phyloP scores from a whole-genome alignment of 306 rosid species.

The Prunus fruticosa region DNA sequence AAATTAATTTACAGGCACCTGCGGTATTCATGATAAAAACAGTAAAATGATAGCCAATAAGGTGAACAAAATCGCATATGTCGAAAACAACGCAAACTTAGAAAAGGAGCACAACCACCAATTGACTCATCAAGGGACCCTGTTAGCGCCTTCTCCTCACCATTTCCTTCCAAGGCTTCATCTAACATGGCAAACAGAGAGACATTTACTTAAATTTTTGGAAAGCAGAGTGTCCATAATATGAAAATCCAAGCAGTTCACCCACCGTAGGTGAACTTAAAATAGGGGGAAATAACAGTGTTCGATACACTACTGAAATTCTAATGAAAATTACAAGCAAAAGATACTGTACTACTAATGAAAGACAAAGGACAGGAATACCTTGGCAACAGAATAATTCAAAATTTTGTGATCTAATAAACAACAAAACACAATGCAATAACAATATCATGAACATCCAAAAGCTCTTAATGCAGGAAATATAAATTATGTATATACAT shows the following conservation, averaged over 20 bases:
- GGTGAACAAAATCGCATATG: neutral
- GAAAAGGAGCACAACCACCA: conserved; percentile 35
- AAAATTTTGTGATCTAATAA: too few relatives aligned
- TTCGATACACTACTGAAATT: neutral
- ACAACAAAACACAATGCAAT: neutral
- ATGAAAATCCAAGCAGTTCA: neutral
- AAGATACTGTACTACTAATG: neutral
- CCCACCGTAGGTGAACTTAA: neutral
- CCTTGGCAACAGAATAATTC: neutral
- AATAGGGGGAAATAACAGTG: too few relatives aligned
- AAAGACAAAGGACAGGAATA: neutral
- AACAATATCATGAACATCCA: neutral
- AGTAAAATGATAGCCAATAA: neutral
- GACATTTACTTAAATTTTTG: neutral
- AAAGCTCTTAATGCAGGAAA: too few relatives aligned
- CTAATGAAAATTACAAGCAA: neutral
- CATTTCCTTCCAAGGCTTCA: conserved; percentile 51
- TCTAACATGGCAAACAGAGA: conserved; percentile 23
- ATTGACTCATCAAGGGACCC: conserved; percentile 44
- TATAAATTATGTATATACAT: too few relatives aligned
- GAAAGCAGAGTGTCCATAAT: neutral
- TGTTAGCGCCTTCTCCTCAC: conserved; percentile 41
- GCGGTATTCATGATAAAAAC: neutral
- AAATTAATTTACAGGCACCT: neutral
- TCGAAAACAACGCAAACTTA: neutral